These are phyloP conservation scores for Phytophthora crassamura DNA, from an alignment of 352 stramenopile species.

Conservation along the genomic window DNA sequence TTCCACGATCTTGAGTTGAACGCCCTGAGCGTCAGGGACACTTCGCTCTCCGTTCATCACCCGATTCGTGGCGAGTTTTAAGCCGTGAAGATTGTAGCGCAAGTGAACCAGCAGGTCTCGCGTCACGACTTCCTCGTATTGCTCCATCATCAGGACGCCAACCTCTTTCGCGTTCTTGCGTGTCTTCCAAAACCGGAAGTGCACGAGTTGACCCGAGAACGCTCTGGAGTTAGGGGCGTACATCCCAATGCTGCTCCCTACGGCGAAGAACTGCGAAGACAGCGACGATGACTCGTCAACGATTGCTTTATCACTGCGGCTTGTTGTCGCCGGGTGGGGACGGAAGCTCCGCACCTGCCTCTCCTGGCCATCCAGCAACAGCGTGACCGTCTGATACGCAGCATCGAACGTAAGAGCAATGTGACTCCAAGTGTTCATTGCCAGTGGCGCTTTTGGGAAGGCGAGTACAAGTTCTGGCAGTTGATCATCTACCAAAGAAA, in stretches of 20 bases:
- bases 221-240: conserved; percentile 8
- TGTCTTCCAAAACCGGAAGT: conserved; percentile 39
- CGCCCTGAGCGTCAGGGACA: conserved; percentile 25
- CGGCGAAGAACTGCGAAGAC: conserved; percentile 28
- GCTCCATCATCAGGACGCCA: conserved; percentile 29
- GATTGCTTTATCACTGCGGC: conserved; percentile 7
- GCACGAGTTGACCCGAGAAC: conserved; percentile 38
- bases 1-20: conserved; percentile 33
- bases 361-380: conserved; percentile 37
- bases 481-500: conserved; percentile 32
- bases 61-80: background rate
- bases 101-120: conserved; percentile 35
- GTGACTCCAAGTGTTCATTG: conserved; percentile 34
- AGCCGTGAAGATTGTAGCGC: conserved; percentile 20
- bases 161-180: conserved; percentile 31
- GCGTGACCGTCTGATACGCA: conserved; percentile 27
- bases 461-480: conserved; percentile 29
- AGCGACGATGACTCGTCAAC: conserved; percentile 7
- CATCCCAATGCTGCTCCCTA: conserved; percentile 38
- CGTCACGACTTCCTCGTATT: conserved; percentile 22
- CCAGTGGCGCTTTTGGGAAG: conserved; percentile 27
- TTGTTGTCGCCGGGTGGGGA: conserved; percentile 9
- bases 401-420: conserved; percentile 34
- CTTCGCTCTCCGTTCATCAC: conserved; percentile 36
- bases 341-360: conserved; percentile 27